These are phyloP conservation scores for Rhodotorula diobovata DNA, from an alignment of 768 basidiomycete genomes.

Conservation along the genomic window DNA sequence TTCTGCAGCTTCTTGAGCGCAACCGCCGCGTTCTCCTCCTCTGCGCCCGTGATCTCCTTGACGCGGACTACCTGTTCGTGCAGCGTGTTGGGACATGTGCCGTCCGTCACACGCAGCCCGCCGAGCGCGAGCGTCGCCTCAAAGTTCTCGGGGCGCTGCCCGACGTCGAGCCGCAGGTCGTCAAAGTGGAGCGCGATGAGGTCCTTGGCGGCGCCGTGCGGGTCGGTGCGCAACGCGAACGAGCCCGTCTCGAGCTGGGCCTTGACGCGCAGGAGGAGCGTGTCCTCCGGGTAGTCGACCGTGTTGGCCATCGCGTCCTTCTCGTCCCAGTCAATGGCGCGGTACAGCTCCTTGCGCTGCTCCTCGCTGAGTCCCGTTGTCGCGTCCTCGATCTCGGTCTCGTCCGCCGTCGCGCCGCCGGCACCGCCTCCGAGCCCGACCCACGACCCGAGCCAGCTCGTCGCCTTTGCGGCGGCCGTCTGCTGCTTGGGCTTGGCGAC, in stretches of 20 bases:
- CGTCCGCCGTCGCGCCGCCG: slow-evolving; percentile 26
- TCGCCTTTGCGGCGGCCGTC: slow-evolving; percentile 43
- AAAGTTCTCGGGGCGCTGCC: slow-evolving; percentile 80
- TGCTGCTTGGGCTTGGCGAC: slow-evolving; percentile 65
- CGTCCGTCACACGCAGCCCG: slow-evolving; percentile 82
- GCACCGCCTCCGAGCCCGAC: slow-evolving; percentile 56
- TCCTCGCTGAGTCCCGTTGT: slow-evolving; percentile 68
- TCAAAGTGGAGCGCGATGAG: slow-evolving; percentile 84
- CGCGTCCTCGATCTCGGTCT: slow-evolving; percentile 26
- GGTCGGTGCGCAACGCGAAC: slow-evolving; percentile 70
- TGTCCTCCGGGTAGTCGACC: slow-evolving; percentile 69
- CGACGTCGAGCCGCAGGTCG: slow-evolving; percentile 71
- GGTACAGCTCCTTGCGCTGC: slow-evolving; percentile 82
- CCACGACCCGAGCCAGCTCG: slow-evolving; percentile 60
- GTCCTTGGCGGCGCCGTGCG: slow-evolving; percentile 60
- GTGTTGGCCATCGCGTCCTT: slow-evolving; percentile 66
- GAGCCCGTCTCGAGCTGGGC: slow-evolving; percentile 82
- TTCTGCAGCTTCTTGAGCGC: slow-evolving; percentile 45
- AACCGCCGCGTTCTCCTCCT: slow-evolving; percentile 30
- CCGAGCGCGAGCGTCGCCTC: slow-evolving; percentile 79
- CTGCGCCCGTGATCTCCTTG: slow-evolving; percentile 50
- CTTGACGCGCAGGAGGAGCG: slow-evolving; percentile 67
- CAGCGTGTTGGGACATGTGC: slow-evolving; percentile 71
- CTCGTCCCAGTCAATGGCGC: slow-evolving; percentile 86
- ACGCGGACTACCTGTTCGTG: slow-evolving; percentile 89